Base-by-base conservation (phyloP, 768 basidiomycete species). In the Russula sp. region DNA sequence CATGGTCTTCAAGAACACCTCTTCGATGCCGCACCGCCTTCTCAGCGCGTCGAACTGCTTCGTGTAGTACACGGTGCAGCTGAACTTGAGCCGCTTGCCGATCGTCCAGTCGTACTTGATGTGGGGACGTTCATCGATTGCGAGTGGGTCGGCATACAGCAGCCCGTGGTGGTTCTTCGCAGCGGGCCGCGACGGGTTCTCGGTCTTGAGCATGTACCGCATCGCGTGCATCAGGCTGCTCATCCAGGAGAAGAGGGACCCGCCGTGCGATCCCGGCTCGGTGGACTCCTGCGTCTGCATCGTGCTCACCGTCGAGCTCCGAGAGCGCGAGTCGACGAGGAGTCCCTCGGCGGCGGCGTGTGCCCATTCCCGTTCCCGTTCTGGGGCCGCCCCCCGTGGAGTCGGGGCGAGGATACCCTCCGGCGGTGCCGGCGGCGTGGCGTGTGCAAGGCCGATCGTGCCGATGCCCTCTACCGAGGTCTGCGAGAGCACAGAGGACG, bases 21-120 rank as follows among this genome's bases (percentile, higher is more conserved):
- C 73, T 55, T 86, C 84, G 52, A 91, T 78, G 3, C 85, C 88
- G 70, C 89, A 92, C 64, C 85, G 73, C 66, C 77, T 75, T 49
- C 90, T 73, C 22, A 92, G 75, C 31, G 75, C 69, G 69, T 90
- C 88, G 71, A 94, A 94, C 71, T 91, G 87, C 63, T 83, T 83
- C 39, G 91, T 89, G 70, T 88, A 91, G 72, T 91, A 92, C 13
- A 87, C 86, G 16, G 87, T 92, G 70, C 89, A 92, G 70, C 84
- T 86, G 70, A 91, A 85, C 74, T 84, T 86, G 61, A 89, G 75
- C 62, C 83, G 77, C 70, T 87, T 87, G 44, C 89, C 87, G 55
- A 91, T 77, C 2, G 86, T 86, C 82, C 86, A 89, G 62, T 89
- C 86, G 65, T 91, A 89, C 73, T 88, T 88, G 77, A 92, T 84